Percentiles rank a stretch among this genome's conserved stretches.
Evolutionary conservation across 257 asterid genomes (phyloP).

Genomic region (Anisodus tanguticus): DNA sequence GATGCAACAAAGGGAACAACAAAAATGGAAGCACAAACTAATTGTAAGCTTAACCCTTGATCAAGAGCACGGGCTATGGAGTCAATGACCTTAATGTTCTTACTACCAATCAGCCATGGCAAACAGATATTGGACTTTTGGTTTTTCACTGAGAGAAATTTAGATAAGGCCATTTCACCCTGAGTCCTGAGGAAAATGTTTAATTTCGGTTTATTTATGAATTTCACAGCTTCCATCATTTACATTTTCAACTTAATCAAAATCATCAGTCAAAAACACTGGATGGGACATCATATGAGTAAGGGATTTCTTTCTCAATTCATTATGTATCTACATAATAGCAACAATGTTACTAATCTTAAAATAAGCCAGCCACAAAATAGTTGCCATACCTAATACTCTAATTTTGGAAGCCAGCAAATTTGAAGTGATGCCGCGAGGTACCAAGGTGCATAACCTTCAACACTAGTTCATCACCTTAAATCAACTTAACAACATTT

Average conservation of each 20-base stretch:
- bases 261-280: constrained; percentile 4
- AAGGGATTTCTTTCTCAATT: neutral
- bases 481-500: constrained; percentile 8
- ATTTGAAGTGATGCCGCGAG: constrained; percentile 20
- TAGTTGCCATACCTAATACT: constrained; percentile 7
- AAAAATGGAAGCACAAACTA: constrained; percentile 7
- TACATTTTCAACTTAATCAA: neutral
- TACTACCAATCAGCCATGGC: neutral
- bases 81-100: neutral
- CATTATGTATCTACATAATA: neutral
- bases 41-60: neutral
- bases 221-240: neutral
- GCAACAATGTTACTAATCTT: neutral
- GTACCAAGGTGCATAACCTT: constrained; percentile 22
- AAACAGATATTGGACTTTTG: neutral
- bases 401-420: neutral
- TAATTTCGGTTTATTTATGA: neutral
- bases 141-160: neutral
- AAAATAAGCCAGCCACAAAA: constrained; percentile 17
- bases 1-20: neutral
- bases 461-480: constrained; percentile 15
- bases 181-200: neutral
- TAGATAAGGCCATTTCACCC: neutral
- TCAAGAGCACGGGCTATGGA: neutral
- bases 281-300: neutral